phyloP scores from a whole-genome alignment of 2,329 filamentous ascomycete genomes.

The Elsinoe fawcettii region DNA sequence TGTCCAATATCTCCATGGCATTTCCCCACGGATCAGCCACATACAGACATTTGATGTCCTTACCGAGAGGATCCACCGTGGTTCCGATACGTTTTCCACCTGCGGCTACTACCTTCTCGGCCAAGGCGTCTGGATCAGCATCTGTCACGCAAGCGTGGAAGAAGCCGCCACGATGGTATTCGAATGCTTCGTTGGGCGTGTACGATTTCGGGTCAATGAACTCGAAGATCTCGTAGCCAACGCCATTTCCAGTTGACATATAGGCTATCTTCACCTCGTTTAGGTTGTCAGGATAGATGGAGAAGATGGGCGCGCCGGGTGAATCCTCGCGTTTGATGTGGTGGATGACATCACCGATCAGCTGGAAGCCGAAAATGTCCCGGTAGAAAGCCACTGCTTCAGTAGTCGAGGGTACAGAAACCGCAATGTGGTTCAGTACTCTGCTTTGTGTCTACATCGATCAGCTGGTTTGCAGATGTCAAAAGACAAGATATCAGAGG shows the following conservation, averaged over 20 bases:
- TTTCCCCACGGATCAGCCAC: slow-evolving; percentile 27
- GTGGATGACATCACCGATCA: slow-evolving; percentile 20
- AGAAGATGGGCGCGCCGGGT: slow-evolving; percentile 27
- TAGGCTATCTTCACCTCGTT: slow-evolving; percentile 27
- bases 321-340: slow-evolving; percentile 16
- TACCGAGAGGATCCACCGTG: slow-evolving; percentile 21
- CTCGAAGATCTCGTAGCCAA: slow-evolving; percentile 32
- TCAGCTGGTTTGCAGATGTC: too few species aligned
- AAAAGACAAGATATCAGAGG: too few species aligned
- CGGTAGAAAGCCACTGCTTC: slow-evolving; percentile 25
- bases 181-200: slow-evolving; percentile 18
- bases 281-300: slow-evolving; percentile 26
- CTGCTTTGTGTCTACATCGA: background rate
- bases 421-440: slow-evolving; percentile 25
- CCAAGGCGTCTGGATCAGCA: slow-evolving; percentile 26
- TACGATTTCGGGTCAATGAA: slow-evolving; percentile 25
- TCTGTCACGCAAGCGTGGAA: slow-evolving; percentile 32
- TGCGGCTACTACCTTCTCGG: slow-evolving; percentile 23
- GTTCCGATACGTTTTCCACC: slow-evolving; percentile 29
- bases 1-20: slow-evolving; percentile 25
- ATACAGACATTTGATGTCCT: slow-evolving; percentile 23
- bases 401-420: slow-evolving; percentile 23
- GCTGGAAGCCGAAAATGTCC: slow-evolving; percentile 23
- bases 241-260: slow-evolving; percentile 27
- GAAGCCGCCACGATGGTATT: slow-evolving; percentile 28